A percentile compares a stretch with the other conserved stretches of the same genome.
Conservation (phyloP, 148 eudicot genomes). For the Fagopyrum homotropicum region DNA sequence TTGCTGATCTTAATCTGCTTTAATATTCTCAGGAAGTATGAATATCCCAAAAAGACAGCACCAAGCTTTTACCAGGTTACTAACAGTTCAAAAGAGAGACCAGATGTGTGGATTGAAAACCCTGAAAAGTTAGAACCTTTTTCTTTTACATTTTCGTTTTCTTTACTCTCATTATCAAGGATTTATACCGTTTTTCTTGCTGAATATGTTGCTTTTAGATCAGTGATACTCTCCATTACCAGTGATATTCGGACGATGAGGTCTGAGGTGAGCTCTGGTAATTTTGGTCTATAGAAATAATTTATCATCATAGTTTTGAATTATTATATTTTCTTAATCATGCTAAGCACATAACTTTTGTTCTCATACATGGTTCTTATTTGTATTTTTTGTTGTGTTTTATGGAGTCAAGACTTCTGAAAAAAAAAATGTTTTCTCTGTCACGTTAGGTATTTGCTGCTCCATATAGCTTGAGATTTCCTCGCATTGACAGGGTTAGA, state of each 20-base stretch:
- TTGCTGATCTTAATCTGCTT: slow-evolving; percentile 4
- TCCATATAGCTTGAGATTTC: slow-evolving; percentile 89
- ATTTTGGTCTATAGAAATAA: neutral
- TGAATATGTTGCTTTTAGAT: slow-evolving; percentile 28
- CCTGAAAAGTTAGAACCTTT: slow-evolving; percentile 65
- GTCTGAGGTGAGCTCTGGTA: slow-evolving; percentile 45
- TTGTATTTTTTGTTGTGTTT: neutral
- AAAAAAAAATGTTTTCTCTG: neutral
- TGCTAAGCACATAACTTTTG: neutral
- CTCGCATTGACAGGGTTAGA: slow-evolving; percentile 84
- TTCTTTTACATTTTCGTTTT: neutral
- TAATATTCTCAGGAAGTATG: slow-evolving; percentile 44
- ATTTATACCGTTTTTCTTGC: neutral
- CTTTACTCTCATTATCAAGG: neutral
- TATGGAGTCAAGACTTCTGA: neutral
- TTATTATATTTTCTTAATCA: neutral
- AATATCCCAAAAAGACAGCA: slow-evolving; percentile 70
- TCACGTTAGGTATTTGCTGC: slow-evolving; percentile 61
- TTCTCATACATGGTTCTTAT: neutral
- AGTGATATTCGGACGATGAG: slow-evolving; percentile 86
- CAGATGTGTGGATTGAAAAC: slow-evolving; percentile 98
- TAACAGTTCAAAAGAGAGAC: slow-evolving; percentile 85
- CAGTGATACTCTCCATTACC: slow-evolving; percentile 74
- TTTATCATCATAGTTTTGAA: neutral
- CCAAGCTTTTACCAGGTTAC: slow-evolving; percentile 92